Percentiles rank a stretch among this genome's conserved stretches.
Evolutionary conservation across 345 rosid genomes (phyloP).

Genomic region (Draba incana): DNA sequence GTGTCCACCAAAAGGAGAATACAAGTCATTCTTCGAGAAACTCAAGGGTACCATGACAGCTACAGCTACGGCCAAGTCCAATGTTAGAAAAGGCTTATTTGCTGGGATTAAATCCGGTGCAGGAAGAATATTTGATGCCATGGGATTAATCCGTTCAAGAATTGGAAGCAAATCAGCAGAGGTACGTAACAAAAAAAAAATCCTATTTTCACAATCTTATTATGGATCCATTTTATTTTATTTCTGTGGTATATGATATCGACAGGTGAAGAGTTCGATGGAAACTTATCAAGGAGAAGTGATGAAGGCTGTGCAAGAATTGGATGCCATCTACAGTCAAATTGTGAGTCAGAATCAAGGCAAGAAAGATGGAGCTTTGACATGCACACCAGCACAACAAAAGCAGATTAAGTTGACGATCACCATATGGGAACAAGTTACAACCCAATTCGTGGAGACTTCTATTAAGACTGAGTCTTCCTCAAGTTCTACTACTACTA

Average conservation of each 20-base stretch:
- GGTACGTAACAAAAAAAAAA: conserved; percentile 8
- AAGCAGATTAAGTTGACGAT: conserved; percentile 30
- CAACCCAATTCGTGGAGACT: conserved; percentile 37
- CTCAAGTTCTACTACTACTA: not conserved
- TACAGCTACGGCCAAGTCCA: not conserved
- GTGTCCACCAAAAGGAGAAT: conserved; percentile 40
- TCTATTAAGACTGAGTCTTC: conserved; percentile 18
- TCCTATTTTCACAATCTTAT: too few relatives aligned
- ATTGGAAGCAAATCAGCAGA: conserved; percentile 29
- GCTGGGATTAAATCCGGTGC: conserved; percentile 14
- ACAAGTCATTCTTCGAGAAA: conserved; percentile 38
- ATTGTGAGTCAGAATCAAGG: conserved; percentile 18
- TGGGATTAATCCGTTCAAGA: conserved; percentile 31
- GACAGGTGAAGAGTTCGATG: conserved; percentile 2
- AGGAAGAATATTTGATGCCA: conserved; percentile 26
- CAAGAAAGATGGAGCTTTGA: conserved; percentile 6
- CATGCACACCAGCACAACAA: conserved; percentile 20
- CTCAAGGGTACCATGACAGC: conserved; percentile 30
- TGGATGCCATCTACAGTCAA: conserved; percentile 20
- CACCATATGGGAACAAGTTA: conserved; percentile 41
- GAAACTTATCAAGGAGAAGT: conserved; percentile 24
- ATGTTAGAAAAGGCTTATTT: not conserved
- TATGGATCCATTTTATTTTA: too few relatives aligned
- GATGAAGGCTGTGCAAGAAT: conserved; percentile 27
- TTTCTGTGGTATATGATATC: not conserved